Base-by-base conservation (phyloP, 805 yeast genomes). In the Myxozyma vanderwaltii region DNA sequence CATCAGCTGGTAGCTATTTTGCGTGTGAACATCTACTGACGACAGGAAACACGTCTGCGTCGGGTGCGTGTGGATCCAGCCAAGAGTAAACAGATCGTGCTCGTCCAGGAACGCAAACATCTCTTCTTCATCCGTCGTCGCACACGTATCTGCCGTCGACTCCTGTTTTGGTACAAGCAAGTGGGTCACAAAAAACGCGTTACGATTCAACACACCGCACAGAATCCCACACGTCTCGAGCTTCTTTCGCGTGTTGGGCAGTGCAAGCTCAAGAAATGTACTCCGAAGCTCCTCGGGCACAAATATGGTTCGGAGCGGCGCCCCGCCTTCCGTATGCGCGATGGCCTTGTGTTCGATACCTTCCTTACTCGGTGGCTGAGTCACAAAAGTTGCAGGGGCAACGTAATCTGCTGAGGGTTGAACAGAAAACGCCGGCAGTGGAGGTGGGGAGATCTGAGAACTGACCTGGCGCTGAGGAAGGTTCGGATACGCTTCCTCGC, bases 31-130 rank as follows among this genome's bases (percentile, higher is more conserved):
- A 67, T 85, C 89, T 47, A 85, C 81, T 0, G 87, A 82, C 12
- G 86, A 81, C 70, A 85, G 71, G 68, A 85, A 85, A 63, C 89
- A 85, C n/a, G 86, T 75, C 68, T 85, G 89, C 10, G 88, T 82
- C 4, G 89, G 89, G 68, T 85, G 89, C 8, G 89, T 85, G 69
- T 85, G 89, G 54, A 85, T 85, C 89, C 89, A 85, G 2, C 89
- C 89, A 1, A 85, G 74, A n/a, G 85, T 80, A 66, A 85, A 83
- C 46, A 85, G 71, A 60, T 82, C 86, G 54, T 80, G 74, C 33
- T 72, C 64, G 67, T 84, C 88, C 44, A 84, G 78, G 63, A 75
- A 81, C 44, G 80, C 82, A 66, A 84, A 84, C 59, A 85, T 69
- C 3, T 74, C 71, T 63, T 84, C 88, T 67, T 85, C 89, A 67